These are phyloP conservation scores for Steccherinum ochraceum DNA, from an alignment of 768 basidiomycete genomes.

Conservation along the genomic window DNA sequence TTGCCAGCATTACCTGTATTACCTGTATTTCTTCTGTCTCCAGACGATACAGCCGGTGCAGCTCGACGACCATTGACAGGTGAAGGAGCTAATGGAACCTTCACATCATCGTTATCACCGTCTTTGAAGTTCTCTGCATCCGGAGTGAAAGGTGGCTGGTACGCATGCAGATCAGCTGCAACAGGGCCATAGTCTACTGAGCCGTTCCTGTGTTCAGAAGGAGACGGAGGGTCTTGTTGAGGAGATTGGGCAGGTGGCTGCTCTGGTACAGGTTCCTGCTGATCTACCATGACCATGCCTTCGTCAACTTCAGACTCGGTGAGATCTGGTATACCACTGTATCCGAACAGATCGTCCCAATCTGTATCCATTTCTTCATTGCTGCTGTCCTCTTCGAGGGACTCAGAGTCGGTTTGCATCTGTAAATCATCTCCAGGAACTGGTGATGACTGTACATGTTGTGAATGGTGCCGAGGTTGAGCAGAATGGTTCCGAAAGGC, in stretches of 20 bases:
- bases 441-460: not conserved
- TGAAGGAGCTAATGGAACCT: not conserved
- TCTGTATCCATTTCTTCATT: not conserved
- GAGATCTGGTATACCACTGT: not conserved
- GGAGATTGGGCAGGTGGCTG: not conserved
- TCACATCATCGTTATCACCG: not conserved
- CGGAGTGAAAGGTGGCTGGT: not conserved
- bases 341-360: not conserved
- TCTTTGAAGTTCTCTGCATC: too few relatives aligned
- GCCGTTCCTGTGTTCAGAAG: too few relatives aligned
- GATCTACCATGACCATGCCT: not conserved
- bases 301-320: not conserved
- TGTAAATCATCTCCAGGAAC: too few relatives aligned
- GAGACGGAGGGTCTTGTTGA: too few relatives aligned
- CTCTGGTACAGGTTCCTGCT: not conserved
- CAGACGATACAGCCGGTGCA: too few relatives aligned
- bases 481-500: not conserved
- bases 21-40: not conserved
- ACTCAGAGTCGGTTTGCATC: not conserved
- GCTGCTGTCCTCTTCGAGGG: not conserved
- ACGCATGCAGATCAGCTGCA: not conserved
- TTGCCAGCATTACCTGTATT: not conserved
- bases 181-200: not conserved
- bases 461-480: not conserved
- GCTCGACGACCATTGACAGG: not conserved